Base-by-base conservation (phyloP, 2,329 filamentous ascomycete genomes). In the Pseudogymnoascus sp. region DNA sequence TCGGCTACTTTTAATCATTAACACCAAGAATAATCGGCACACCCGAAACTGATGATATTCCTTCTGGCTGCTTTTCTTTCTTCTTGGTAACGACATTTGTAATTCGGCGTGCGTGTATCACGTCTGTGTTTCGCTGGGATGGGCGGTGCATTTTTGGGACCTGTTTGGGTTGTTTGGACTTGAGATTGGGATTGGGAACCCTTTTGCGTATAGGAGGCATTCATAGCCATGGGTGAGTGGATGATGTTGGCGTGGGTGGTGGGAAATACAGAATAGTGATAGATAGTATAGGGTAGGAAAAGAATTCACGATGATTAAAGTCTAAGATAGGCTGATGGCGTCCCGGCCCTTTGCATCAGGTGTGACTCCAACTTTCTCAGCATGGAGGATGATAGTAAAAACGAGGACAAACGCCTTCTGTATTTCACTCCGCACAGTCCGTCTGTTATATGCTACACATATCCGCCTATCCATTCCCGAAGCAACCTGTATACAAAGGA, bases 71-170 rank as follows among this genome's bases (percentile, higher is more conserved):
- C n/a, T 57, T 57, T 33, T 57, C 10, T n/a, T 57, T 8, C 28
- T 57, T 57, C 28, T 57, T 57, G 47, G 47, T 33, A 57, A 57
- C 28, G 26, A 57, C 50, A 1, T 33, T 57, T 57, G 28, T 57
- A 57, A 57, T 57, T 57, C n/a, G 50, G 23, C 50, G 28, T 57
- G 50, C 26, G 50, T 57, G 28, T 57, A 19, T 57, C 28, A 57
- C 50, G 26, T 33, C 26, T 50, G 44, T 57, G 50, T 57, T 57
- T 57, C 47, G 50, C 50, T 57, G 10, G 47, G 26, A 19, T 57
- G n/a, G 28, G 50, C 50, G 28, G 50, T 57, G n/a, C 28, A 57
- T 57, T 57, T 53, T 53, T 57, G 17, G 50, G 50, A 33, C 50
- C 50, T 21, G n/a, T 57, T 21, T 33, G 44, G 44, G 26, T 17